A percentile compares a stretch with the other conserved stretches of the same genome.
Evolutionary conservation across 192 early-diverging fungal genomes (phyloP).

Genomic region (Umbelopsis sp.): DNA sequence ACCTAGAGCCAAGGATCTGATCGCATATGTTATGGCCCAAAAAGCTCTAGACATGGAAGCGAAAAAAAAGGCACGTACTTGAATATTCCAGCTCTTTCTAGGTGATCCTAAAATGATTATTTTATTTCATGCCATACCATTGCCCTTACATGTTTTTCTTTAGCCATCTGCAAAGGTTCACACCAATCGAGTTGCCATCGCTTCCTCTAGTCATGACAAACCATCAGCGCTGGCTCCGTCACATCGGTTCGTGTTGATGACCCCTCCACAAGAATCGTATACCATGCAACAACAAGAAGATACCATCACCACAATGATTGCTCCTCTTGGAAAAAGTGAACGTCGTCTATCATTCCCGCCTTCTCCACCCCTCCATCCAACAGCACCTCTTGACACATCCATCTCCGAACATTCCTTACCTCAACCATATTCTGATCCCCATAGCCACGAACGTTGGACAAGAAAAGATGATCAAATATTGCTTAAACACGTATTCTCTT

Average conservation of each 20-base stretch:
- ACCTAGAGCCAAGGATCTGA: slow-evolving; percentile 22
- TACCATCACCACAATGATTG: not conserved
- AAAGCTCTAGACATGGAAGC: not conserved
- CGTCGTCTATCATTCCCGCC: not conserved
- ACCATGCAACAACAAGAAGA: not conserved
- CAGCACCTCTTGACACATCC: not conserved
- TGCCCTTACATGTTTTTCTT: no score
- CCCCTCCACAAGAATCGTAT: not conserved
- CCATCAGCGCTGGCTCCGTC: not conserved
- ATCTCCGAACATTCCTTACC: not conserved
- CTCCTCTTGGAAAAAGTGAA: not conserved
- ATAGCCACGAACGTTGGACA: slow-evolving; percentile 34
- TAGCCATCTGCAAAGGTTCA: not conserved
- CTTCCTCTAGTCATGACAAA: not conserved
- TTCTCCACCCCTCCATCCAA: slow-evolving; percentile 12
- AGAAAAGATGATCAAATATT: slow-evolving; percentile 31
- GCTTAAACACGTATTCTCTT: slow-evolving; percentile 29
- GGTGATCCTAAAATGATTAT: not conserved
- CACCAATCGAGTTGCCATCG: not conserved
- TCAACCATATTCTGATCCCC: slow-evolving; percentile 22
- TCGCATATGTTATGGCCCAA: slow-evolving; percentile 18
- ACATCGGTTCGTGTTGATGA: not conserved
- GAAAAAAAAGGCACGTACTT: not conserved
- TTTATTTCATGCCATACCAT: not conserved
- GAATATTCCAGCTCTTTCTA: not conserved